Base-by-base conservation (phyloP, 371 early-diverging fungal species). In the Mucor circinelloides region DNA sequence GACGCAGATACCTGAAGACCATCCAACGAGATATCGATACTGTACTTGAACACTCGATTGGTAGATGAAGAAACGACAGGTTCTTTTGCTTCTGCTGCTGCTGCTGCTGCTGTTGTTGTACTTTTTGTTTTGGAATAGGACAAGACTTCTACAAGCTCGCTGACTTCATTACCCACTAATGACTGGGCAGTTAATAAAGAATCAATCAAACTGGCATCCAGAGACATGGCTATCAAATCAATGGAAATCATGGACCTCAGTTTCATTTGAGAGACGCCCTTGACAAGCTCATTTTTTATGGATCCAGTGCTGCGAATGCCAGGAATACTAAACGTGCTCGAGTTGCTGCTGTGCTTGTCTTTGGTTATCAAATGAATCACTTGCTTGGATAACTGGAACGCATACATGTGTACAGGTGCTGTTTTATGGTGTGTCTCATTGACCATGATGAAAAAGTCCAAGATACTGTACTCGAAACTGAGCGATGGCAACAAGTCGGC, bases 101-200 rank as follows among this genome's bases (percentile, higher is more conserved):
- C 5, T 13, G 36, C 13, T 15, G 46, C 23, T 21, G 30, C 6
- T 19, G 19, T 30, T 23, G 34, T 7, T 17, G 71, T 40, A 8
- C 44, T 69, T 13, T 57, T 59, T 6, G 21, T 56, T 27, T 79
- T 82, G 2, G 84, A 85, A 60, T 89, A 93, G 9, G 89, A 66
- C 17, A 92, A 58, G 1, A 92, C 83, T 52, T 94, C 94, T 6
- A 92, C 68, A 21, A 92, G 74, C 50, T 95, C 95, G 63, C 89
- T 93, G 46, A 92, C 69, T 74, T 95, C 95, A 48, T 85, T 87
- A 2, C 92, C 91, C 25, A 95, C 74, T 0, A 93, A 73, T 2
- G 91, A 90, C 55, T 94, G 94, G 3, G 93, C 87, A 0, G 93
- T 94, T 17, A 93, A 62, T 23, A 95, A 73, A 34, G 93, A 90